A percentile compares a stretch with the other conserved stretches of the same genome.
These are phyloP conservation scores for Polytrichum commune DNA, from an alignment of 225 moss, liverwort and hornwort species.

Conservation along the genomic window DNA sequence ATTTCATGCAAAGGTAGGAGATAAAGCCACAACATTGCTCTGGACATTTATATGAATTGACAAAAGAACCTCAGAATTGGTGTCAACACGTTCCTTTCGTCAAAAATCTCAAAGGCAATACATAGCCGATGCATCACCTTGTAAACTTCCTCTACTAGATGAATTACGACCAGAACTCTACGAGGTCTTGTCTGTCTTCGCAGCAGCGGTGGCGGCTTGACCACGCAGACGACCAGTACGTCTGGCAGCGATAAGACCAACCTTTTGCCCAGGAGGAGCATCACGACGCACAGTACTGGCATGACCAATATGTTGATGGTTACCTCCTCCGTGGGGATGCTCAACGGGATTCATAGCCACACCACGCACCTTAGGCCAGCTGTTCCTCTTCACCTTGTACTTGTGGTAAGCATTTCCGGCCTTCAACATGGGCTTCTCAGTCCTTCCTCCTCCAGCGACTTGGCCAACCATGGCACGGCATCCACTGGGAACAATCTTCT, in stretches of 20 bases:
- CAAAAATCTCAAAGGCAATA: too few relatives aligned
- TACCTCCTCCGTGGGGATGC: constrained; percentile 95
- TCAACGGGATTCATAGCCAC: constrained; percentile 95
- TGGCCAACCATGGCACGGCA: constrained; percentile 92
- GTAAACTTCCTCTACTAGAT: too few relatives aligned
- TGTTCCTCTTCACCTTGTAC: constrained; percentile 89
- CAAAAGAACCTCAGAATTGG: too few relatives aligned
- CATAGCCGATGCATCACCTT: too few relatives aligned
- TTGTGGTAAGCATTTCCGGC: constrained; percentile 87
- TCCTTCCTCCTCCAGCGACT: constrained; percentile 82
- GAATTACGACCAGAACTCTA: background rate
- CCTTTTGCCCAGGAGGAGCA: constrained; percentile 83
- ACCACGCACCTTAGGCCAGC: constrained; percentile 86
- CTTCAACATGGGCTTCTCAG: constrained; percentile 91
- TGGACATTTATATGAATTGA: too few relatives aligned
- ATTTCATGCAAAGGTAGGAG: too few relatives aligned
- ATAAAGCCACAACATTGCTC: too few relatives aligned
- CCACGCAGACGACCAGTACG: constrained; percentile 78
- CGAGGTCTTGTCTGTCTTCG: constrained; percentile 74
- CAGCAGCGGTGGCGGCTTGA: constrained; percentile 84
- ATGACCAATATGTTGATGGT: constrained; percentile 91
- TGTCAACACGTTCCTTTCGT: too few relatives aligned
- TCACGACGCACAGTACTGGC: constrained; percentile 90
- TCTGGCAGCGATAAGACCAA: constrained; percentile 79
- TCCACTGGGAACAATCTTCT: constrained; percentile 83